These are phyloP conservation scores for Amylocystis lapponica DNA, from an alignment of 768 basidiomycete genomes.

Conservation along the genomic window DNA sequence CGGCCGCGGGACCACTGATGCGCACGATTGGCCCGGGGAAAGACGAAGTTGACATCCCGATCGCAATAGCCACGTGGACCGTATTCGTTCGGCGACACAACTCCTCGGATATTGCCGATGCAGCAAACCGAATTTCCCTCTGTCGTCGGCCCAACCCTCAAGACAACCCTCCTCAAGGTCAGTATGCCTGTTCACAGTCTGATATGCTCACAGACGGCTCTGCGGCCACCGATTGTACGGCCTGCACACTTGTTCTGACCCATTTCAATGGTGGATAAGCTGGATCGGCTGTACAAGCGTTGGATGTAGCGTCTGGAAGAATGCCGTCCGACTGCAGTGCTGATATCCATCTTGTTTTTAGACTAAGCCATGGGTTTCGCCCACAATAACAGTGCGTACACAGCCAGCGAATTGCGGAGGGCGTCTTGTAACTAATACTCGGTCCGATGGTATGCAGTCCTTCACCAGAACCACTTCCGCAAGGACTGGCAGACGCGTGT, in stretches of 20 bases:
- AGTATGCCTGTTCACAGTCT: constrained; percentile 22
- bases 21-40: not conserved
- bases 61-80: not conserved
- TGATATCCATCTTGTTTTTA: constrained; percentile 21
- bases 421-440: not conserved
- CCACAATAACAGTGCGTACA: constrained; percentile 68
- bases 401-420: not conserved
- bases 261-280: constrained; percentile 11
- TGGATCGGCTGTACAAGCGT: constrained; percentile 19
- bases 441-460: constrained; percentile 43
- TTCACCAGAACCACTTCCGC: constrained; percentile 92
- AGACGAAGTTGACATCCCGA: not conserved
- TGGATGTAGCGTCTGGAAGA: constrained; percentile 27
- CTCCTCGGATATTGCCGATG: constrained; percentile 5
- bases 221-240: constrained; percentile 9
- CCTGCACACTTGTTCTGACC: constrained; percentile 6
- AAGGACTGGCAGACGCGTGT: constrained; percentile 99
- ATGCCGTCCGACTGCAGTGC: constrained; percentile 13
- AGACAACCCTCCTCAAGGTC: constrained; percentile 30
- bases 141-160: constrained; percentile 18
- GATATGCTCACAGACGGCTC: constrained; percentile 16
- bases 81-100: constrained; percentile 1
- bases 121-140: constrained; percentile 6
- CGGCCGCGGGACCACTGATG: too few relatives aligned
- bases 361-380: constrained; percentile 69